These are phyloP conservation scores for Paecilomyces dactylethromorphus DNA, from an alignment of 2,329 filamentous ascomycete genomes.

Conservation along the genomic window DNA sequence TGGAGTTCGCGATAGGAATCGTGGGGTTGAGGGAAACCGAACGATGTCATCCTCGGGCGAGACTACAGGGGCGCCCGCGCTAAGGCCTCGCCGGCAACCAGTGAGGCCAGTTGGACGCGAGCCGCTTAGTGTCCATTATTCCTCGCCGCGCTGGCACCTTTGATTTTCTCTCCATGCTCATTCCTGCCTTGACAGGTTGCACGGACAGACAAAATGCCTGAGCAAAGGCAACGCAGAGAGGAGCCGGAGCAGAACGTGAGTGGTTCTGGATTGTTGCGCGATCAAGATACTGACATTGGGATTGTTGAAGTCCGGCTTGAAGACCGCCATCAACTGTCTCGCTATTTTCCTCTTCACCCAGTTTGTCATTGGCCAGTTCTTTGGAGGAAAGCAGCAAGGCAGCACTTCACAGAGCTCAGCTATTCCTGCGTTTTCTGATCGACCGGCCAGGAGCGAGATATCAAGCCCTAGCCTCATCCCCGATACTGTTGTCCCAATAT, in stretches of 20 bases:
- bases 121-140: background rate
- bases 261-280: constrained; percentile 4
- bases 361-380: constrained; percentile 50
- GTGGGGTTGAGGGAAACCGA: background rate
- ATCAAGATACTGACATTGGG: constrained; percentile 13
- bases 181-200: constrained; percentile 5
- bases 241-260: constrained; percentile 25
- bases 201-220: constrained; percentile 27
- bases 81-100: background rate
- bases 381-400: constrained; percentile 35
- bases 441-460: constrained; percentile 46
- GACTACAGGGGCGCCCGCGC: background rate
- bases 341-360: constrained; percentile 56
- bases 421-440: constrained; percentile 59
- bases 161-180: constrained; percentile 6
- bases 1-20: background rate
- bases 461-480: constrained; percentile 46
- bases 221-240: constrained; percentile 30
- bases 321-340: constrained; percentile 47
- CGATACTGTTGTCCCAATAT: constrained; percentile 75
- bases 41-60: background rate
- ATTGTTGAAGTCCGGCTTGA: constrained; percentile 31
- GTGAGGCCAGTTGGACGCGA: background rate
- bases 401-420: constrained; percentile 14
- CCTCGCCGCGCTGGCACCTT: constrained; percentile 3